phyloP scores from a whole-genome alignment of 1,284 basidiomycete genomes.

The Ustilago sp. region DNA sequence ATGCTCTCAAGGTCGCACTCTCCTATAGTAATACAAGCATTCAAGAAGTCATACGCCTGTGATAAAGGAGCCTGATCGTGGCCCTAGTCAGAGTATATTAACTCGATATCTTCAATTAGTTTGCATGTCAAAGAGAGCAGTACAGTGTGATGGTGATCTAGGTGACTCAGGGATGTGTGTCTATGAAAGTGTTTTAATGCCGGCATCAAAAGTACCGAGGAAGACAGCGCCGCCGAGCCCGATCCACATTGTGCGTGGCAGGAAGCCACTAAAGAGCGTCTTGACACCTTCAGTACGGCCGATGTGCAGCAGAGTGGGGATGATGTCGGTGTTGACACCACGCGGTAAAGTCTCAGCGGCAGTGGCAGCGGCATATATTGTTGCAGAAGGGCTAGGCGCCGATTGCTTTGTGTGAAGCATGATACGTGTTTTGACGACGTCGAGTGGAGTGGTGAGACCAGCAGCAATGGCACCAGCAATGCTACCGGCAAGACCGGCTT shows the following conservation, averaged over 20 bases:
- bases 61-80: too few species aligned
- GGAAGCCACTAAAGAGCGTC: conserved; percentile 86
- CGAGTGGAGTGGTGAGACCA: conserved; percentile 90
- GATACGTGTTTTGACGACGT: conserved; percentile 95
- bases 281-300: conserved; percentile 79
- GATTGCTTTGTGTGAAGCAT: conserved; percentile 80
- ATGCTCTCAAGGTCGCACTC: too few species aligned
- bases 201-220: conserved; percentile 85
- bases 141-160: not conserved
- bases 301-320: conserved; percentile 73
- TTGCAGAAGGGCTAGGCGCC: conserved; percentile 1
- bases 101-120: too few species aligned
- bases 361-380: not conserved
- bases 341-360: conserved; percentile 17
- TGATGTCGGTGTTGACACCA: conserved; percentile 61
- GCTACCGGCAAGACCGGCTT: conserved; percentile 91
- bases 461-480: conserved; percentile 91
- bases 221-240: conserved; percentile 96
- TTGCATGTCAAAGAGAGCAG: not conserved
- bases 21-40: too few species aligned
- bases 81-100: too few species aligned
- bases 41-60: too few species aligned
- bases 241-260: conserved; percentile 95
- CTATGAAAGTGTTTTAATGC: conserved; percentile 51
- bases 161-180: not conserved